These are phyloP conservation scores for Clonostachys sp. DNA, from an alignment of 2,329 filamentous ascomycete genomes.

Conservation along the genomic window DNA sequence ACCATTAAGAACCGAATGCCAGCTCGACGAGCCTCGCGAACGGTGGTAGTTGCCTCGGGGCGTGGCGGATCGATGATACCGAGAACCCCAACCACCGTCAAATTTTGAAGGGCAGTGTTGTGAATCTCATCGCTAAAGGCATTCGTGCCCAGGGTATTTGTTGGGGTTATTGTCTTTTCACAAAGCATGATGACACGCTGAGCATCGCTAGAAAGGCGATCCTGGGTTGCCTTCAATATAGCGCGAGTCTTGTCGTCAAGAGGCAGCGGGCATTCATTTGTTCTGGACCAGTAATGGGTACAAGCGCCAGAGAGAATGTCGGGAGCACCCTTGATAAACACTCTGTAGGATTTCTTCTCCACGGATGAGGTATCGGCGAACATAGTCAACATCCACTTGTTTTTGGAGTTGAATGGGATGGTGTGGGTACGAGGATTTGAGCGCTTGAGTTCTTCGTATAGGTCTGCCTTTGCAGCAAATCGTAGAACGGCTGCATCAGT, in stretches of 20 bases:
- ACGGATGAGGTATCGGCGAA: conserved; percentile 16
- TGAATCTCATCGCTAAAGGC: conserved; percentile 45
- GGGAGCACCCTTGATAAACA: conserved; percentile 49
- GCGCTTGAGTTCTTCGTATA: conserved; percentile 10
- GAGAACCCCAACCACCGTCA: conserved; percentile 46
- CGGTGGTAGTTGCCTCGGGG: conserved; percentile 32
- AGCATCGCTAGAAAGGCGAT: conserved; percentile 31
- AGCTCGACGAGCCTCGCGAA: conserved; percentile 34
- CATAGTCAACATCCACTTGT: conserved; percentile 43
- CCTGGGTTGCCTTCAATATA: conserved; percentile 28
- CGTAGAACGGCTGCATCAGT: conserved; percentile 35
- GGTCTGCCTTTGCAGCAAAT: conserved; percentile 21
- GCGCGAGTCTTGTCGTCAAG: conserved; percentile 23
- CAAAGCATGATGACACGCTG: conserved; percentile 37
- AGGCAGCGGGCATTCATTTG: conserved; percentile 20
- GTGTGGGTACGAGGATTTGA: conserved; percentile 23
- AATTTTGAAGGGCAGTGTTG: conserved; percentile 27
- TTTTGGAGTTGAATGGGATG: conserved; percentile 45
- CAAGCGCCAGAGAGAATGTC: conserved; percentile 39
- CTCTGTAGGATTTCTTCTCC: conserved; percentile 21
- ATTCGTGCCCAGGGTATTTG: conserved; percentile 27
- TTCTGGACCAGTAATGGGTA: conserved; percentile 25
- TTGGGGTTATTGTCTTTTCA: conserved; percentile 24
- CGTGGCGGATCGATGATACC: conserved; percentile 43
- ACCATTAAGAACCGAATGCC: conserved; percentile 42